Conservation (phyloP, 2,329 filamentous ascomycete genomes). For the Ophiostoma piceae region DNA sequence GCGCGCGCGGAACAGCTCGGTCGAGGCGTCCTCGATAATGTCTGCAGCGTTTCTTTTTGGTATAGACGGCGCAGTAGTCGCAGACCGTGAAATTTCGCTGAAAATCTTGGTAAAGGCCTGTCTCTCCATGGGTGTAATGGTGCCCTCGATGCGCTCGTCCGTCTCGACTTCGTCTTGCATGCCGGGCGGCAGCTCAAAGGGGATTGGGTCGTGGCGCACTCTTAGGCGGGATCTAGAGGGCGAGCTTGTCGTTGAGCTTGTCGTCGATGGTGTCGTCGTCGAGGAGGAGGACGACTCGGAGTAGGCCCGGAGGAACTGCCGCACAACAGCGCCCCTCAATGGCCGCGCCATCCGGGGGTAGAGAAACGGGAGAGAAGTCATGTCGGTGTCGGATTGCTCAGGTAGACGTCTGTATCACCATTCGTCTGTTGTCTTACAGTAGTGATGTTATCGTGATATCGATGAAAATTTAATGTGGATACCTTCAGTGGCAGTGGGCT, state of each 20-base stretch:
- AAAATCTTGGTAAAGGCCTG: slow-evolving; percentile 52
- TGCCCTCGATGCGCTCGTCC: slow-evolving; percentile 35
- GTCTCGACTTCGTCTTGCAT: slow-evolving; percentile 32
- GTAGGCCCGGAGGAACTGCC: slow-evolving; percentile 1
- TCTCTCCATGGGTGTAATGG: slow-evolving; percentile 53
- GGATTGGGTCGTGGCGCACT: slow-evolving; percentile 39
- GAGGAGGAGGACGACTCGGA: neutral
- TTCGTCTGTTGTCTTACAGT: neutral
- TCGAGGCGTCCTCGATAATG: slow-evolving; percentile 27
- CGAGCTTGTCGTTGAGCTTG: neutral
- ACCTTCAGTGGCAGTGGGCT: neutral
- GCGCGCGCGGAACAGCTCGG: slow-evolving; percentile 14
- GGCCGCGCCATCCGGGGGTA: neutral
- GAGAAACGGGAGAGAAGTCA: slow-evolving; percentile 13
- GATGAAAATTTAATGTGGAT: slow-evolving; percentile 6
- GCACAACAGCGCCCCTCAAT: neutral
- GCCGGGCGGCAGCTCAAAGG: slow-evolving; percentile 45
- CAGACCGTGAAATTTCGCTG: slow-evolving; percentile 45
- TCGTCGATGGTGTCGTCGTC: neutral
- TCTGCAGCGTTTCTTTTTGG: neutral
- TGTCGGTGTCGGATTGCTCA: neutral
- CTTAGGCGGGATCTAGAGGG: neutral
- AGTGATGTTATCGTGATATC: neutral
- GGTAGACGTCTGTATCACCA: too few relatives aligned
- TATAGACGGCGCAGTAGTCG: neutral